A percentile compares a stretch with the other conserved stretches of the same genome.
Conservation (phyloP, 148 eudicot genomes). For the Fagopyrum homotropicum region DNA sequence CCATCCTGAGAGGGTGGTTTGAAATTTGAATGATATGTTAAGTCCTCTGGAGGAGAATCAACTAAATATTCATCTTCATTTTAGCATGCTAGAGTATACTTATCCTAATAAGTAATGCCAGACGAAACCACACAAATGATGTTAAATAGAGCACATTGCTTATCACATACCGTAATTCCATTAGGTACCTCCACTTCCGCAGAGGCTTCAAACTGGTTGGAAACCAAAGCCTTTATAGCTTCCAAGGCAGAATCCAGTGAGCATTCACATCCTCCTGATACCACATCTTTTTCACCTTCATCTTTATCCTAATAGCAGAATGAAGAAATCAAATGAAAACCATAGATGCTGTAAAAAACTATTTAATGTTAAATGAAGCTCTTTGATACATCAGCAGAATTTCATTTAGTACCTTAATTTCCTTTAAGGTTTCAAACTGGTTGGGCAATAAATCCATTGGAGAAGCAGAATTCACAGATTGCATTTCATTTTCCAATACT, state of each 20-base stretch:
- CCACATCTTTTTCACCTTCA: not conserved
- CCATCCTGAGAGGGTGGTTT: constrained; percentile 15
- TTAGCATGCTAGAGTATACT: constrained; percentile 14
- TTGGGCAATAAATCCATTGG: constrained; percentile 6
- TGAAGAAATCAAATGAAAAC: not conserved
- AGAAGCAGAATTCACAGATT: constrained; percentile 2
- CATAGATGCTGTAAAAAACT: not conserved
- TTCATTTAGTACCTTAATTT: not conserved
- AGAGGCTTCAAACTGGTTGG: not conserved
- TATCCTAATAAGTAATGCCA: constrained; percentile 29
- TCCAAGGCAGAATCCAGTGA: not conserved
- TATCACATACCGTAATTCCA: not conserved
- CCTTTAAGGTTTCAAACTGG: not conserved
- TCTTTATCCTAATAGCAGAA: not conserved
- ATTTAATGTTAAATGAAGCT: not conserved
- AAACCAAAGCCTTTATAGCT: not conserved
- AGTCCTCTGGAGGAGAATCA: constrained; percentile 22
- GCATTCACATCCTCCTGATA: not conserved
- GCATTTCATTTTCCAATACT: not conserved
- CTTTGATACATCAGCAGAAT: not conserved
- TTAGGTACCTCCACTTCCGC: not conserved
- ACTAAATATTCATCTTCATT: constrained; percentile 17
- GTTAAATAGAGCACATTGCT: not conserved
- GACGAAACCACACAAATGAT: constrained; percentile 8
- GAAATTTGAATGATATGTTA: constrained; percentile 20